These are phyloP conservation scores for Chaetoceros muelleri DNA, from an alignment of 108 stramenopile species.

Conservation along the genomic window DNA sequence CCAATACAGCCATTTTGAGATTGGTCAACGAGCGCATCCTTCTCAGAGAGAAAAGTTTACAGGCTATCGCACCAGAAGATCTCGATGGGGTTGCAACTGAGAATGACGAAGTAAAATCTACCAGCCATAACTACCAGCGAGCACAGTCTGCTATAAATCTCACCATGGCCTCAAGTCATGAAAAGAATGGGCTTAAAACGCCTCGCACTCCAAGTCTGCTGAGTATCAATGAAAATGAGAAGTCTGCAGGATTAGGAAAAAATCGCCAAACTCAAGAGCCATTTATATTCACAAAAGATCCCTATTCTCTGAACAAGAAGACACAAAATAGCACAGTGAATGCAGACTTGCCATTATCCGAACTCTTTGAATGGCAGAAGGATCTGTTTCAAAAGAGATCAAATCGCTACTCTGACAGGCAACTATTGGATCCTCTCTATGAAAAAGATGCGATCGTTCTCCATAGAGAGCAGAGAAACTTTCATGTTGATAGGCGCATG, in stretches of 20 bases:
- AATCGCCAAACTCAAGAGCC: background rate
- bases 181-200: too few relatives aligned
- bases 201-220: background rate
- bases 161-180: background rate
- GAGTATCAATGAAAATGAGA: background rate
- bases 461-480: slow-evolving; percentile 60
- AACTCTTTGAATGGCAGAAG: slow-evolving; percentile 65
- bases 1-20: slow-evolving; percentile 51
- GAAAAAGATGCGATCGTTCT: slow-evolving; percentile 53
- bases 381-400: slow-evolving; percentile 34
- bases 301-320: background rate
- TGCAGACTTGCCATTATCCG: slow-evolving; percentile 45
- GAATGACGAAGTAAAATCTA: background rate
- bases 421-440: slow-evolving; percentile 57
- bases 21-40: slow-evolving; percentile 64
- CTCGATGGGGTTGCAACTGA: background rate
- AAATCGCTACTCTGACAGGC: slow-evolving; percentile 9
- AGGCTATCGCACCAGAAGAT: background rate
- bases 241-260: background rate
- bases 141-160: background rate
- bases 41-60: slow-evolving; percentile 1
- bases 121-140: background rate
- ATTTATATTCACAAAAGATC: background rate
- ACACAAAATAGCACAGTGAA: slow-evolving; percentile 1
- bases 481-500: slow-evolving; percentile 25